Percentiles rank a stretch among this genome's conserved stretches.
phyloP scores from a whole-genome alignment of 768 basidiomycete genomes.

The Sporobolomyces phaffii region DNA sequence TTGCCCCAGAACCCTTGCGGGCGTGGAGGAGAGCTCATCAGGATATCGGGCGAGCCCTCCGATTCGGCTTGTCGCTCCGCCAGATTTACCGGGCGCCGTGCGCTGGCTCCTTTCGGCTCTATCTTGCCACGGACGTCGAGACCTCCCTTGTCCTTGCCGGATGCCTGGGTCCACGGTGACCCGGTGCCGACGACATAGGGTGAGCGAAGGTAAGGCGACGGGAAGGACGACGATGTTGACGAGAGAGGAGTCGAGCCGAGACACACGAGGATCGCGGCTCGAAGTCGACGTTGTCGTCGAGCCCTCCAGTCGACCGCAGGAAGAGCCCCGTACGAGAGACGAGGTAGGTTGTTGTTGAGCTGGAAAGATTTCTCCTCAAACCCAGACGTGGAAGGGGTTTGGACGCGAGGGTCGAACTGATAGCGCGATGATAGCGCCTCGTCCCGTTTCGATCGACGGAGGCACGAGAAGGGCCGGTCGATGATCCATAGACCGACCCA shows the following conservation, averaged over 20 bases:
- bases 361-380: constrained; percentile 4
- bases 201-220: constrained; percentile 8
- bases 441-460: background rate
- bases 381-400: background rate
- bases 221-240: background rate
- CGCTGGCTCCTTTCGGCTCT: background rate
- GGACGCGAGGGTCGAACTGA: background rate
- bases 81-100: background rate
- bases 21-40: constrained; percentile 5
- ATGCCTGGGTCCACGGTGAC: background rate
- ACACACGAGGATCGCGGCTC: constrained; percentile 29
- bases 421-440: background rate
- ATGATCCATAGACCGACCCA: background rate
- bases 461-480: background rate
- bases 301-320: background rate
- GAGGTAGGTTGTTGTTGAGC: background rate
- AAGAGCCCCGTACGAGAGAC: background rate
- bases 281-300: constrained; percentile 15
- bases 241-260: constrained; percentile 23
- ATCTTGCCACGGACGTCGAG: background rate
- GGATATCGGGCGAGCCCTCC: background rate
- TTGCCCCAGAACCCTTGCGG: background rate
- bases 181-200: constrained; percentile 17
- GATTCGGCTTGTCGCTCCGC: background rate
- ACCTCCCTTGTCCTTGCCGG: background rate